Percentiles rank a stretch among this genome's conserved stretches.
Evolutionary conservation across 2,329 filamentous ascomycete species (phyloP).

Genomic region (Fonsecaea monophora): DNA sequence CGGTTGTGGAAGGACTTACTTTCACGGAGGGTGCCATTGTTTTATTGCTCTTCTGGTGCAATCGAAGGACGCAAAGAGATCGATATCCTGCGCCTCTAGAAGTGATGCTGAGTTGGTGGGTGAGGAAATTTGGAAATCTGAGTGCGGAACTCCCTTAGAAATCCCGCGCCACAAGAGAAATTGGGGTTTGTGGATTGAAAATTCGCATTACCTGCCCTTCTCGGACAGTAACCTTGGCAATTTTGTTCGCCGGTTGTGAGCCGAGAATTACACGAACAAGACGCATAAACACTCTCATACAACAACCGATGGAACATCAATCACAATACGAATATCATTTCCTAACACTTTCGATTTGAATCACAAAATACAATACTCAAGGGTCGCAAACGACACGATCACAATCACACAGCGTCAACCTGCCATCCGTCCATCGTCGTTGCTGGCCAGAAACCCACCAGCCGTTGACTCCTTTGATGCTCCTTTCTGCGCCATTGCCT

Average conservation of each 20-base stretch:
- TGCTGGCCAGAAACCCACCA: not conserved
- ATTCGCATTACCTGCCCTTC: not conserved
- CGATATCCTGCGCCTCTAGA: slow-evolving; percentile 77
- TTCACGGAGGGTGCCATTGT: slow-evolving; percentile 37
- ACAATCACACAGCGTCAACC: not conserved
- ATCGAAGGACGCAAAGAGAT: slow-evolving; percentile 74
- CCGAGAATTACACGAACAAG: too few relatives aligned
- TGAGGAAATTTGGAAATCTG: slow-evolving; percentile 2
- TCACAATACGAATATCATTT: not conserved
- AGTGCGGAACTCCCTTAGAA: not conserved
- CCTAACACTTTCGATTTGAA: not conserved
- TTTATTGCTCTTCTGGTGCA: slow-evolving; percentile 26
- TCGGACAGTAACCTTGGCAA: not conserved
- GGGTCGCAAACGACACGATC: not conserved
- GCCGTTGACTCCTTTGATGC: not conserved
- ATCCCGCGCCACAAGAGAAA: not conserved
- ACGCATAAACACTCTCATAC: too few relatives aligned
- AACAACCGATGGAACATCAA: not conserved
- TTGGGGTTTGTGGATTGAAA: slow-evolving; percentile 5
- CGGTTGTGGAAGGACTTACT: slow-evolving; percentile 36
- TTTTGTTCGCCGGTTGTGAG: too few relatives aligned
- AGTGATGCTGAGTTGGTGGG: not conserved
- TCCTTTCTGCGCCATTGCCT: slow-evolving; percentile 14
- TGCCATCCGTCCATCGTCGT: not conserved
- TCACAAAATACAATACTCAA: not conserved